Base-by-base conservation (phyloP, 169 alveolate species). In the Cryptosporidium sp. region DNA sequence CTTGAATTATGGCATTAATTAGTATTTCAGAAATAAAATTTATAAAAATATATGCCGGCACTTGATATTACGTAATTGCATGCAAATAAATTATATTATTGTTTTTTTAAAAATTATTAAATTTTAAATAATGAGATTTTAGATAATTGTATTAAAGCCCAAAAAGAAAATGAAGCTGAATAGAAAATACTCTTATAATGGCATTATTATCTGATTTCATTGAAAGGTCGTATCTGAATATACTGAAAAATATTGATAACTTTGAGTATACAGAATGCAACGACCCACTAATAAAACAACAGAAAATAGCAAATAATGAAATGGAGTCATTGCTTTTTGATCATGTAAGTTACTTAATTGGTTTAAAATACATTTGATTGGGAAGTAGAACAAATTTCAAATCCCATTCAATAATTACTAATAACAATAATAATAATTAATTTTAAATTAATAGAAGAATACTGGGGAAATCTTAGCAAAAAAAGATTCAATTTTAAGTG, bases 211-310 rank as follows among this genome's bases (percentile, higher is more conserved):
- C 89, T 7, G 89, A 80, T 7, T 80, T 80, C 23, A 80, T 80
- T 45, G 89, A 80, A 80, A 80, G 62, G 5, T 62, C 75, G 2
- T 80, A 80, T 55, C 62, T 80, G 23, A 65, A 62, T 67, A 62
- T 65, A 59, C 33, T 80, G 16, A 80, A 80, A 41, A 80, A 62
- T 43, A 59, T 80, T 35, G 89, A 80, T 37, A 62, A 61, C 26
- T 50, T 80, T 61, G 89, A 80, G 16, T 23, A 43, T 21, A 14
- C 74, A 29, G 75, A 80, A 45, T 31, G 73, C 33, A 41, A 29
- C 12, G 75, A 80, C 18, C 67, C 74, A 8, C n/a, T 80, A 62
- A 80, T 62, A 80, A 80, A 80, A 45, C 80, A 62, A 45, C 74
- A 62, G n/a, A 80, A 80, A 50, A 48, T 6, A n/a, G 23, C 45